Evolutionary conservation across 371 early-diverging fungal genomes (phyloP), one percentile per base, ranked within the genome.

Genomic region (Mucor mucedo): DNA sequence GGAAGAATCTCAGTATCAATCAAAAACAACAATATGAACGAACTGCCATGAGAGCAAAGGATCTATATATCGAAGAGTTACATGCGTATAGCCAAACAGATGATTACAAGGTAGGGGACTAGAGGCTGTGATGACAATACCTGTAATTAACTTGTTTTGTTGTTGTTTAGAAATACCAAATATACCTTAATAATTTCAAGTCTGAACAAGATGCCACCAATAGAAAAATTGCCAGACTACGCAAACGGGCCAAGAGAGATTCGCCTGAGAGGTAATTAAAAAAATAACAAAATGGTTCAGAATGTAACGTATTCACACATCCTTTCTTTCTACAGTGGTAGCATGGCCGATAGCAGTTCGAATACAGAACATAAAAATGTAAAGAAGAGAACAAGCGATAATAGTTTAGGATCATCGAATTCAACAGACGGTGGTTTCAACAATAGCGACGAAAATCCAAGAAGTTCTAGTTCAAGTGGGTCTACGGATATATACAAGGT

Each of bases 41-140:
- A 35, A 72, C 67, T 27, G 84, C 84, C 0, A 68, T 70, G 29
- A 44, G 58, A 27, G 78, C 74, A 5, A 82, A 80, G 47, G 76
- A 78, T 49, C 69, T 76, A 42, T 84, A 82, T 56, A 52, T 70
- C 16, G 60, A 58, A 35, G 70, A 67, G 1, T 38, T 84, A 5
- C 60, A 64, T 7, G 58, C 54, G 7, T 84, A 84, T 44, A 68
- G 73, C 57, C 58, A 70, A 40, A 80, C 82, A 1, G 63, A 69
- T 3, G 68, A 76, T 42, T 79, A 75, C 56, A 77, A 73, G 60
- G 75, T 71, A 58, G 21, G 21, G 21, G 21, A 21, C 21, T 21
- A 21, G 21, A 21, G 21, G 21, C 1, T 21, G 21, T 21, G 21
- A 21, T 21, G 21, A 21, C 1, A 21, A 21, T 21, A 21, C 21